Base-by-base conservation (phyloP, 2,329 filamentous ascomycete genomes). In the Paraconiothyrium brasiliense region DNA sequence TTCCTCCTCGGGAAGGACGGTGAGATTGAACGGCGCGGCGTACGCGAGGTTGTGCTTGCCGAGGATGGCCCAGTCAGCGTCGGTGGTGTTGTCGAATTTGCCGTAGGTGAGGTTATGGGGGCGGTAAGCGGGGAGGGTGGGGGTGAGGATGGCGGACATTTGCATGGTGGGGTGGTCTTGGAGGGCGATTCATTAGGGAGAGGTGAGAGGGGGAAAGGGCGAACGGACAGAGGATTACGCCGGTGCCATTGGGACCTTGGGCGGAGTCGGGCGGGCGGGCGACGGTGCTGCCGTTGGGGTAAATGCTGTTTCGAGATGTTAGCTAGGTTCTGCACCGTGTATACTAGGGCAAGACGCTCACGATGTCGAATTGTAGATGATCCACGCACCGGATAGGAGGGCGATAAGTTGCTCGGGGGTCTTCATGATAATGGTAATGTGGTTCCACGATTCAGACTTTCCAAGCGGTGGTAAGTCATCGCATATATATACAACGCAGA, bases 41-140 rank as follows among this genome's bases (percentile, higher is more conserved):
- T 62, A 62, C 6, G 59, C 59, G 10, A 62, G 59, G 30, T 62
- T 62, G 50, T 58, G 59, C 47, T 58, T 52, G 16, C 55, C 58
- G 30, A 55, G 55, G n/a, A 54, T 11, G 24, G 58, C 54, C 57
- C 54, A 65, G 35, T 50, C 34, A 22, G 59, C 55, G 39, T 58
- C 57, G 57, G 57, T 52, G 10, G 48, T 58, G 41, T 58, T 52
- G 8, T 52, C 57, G 48, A 41, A 52, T 2, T 54, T 22, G 16
- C 37, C 48, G 39, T 58, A 54, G 11, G 22, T 16, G 2, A 58
- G 39, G 14, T 52, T 27, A 14, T 9, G 37, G 4, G 56, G 56
- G 56, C 56, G 56, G 34, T 43, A 50, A 8, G 10, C 37, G 16
- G 56, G 56, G 35, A 41, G 13, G 5, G 56, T 58, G 0, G 47